Percentiles rank a stretch among this genome's conserved stretches.
phyloP scores from a whole-genome alignment of 2,329 filamentous ascomycete genomes.

The Ramularia endophylla region DNA sequence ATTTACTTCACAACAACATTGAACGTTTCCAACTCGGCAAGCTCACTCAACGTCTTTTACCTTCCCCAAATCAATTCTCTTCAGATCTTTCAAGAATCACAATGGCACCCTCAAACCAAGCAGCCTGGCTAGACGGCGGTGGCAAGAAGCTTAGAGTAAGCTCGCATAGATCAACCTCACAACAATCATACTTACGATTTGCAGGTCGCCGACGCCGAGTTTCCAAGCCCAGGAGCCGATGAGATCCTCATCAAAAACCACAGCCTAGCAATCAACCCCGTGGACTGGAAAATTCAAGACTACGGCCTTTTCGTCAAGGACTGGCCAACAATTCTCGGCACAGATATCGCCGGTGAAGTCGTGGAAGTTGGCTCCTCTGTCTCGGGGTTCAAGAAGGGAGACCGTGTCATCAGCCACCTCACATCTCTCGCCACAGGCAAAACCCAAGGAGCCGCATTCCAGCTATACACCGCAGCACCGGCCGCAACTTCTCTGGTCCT shows the following conservation, averaged over 20 bases:
- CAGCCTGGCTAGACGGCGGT: conserved; percentile 27
- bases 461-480: conserved; percentile 30
- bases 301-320: conserved; percentile 28
- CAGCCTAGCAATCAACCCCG: conserved; percentile 35
- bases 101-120: conserved; percentile 20
- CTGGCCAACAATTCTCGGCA: conserved; percentile 33
- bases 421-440: conserved; percentile 22
- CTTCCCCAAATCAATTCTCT: no score
- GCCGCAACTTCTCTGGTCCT: conserved; percentile 33
- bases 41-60: no score
- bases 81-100: no score
- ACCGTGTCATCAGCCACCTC: conserved; percentile 30
- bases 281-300: conserved; percentile 35
- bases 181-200: background rate
- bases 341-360: conserved; percentile 35
- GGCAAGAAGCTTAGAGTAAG: conserved; percentile 15
- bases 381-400: conserved; percentile 30
- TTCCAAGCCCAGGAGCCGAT: conserved; percentile 28
- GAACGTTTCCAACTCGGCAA: no score
- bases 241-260: conserved; percentile 33
- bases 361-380: conserved; percentile 32
- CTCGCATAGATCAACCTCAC: no score
- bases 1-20: no score
- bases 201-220: conserved; percentile 25
- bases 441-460: conserved; percentile 27